Base-by-base conservation (phyloP, 805 yeast species). In the Monosporozyma yasuniensis region DNA sequence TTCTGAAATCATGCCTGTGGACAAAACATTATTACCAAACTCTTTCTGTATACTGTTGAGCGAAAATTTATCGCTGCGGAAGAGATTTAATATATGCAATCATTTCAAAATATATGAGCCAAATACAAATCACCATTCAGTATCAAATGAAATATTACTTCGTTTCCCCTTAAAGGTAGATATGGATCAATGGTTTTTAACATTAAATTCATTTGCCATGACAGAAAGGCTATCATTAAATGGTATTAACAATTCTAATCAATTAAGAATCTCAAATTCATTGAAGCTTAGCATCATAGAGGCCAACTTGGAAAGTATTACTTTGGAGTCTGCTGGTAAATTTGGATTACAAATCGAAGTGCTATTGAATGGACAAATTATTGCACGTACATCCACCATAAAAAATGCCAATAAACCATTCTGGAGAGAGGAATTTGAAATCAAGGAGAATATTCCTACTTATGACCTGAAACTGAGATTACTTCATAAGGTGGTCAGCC, bases 381-480 rank as follows among this genome's bases (percentile, higher is more conserved):
- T 91, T 87, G 87, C 85, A 37, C 72, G 88, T 55, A 87, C 96
- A 0, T 82, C 89, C 2, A 71, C 78, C 6, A 83, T 83, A 0
- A 68, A 72, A 35, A 69, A 75, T 44, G 50, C 64, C 2, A 55
- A 64, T 0, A 73, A 74, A 49, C 90, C 95, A 1, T 87, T 87
- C 61, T 90, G 96, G 93, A 79, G 89, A 60, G 96, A 90, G 59
- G 78, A 74, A 43, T 84, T 86, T 60, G 68, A 75, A 1, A 68
- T 84, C n/a, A 78, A 81, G 47, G 68, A 82, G 41, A 83, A 86
- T 9, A 48, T 69, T 6, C 53, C 73, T 43, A 79, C 81, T 2
- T 78, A 73, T 58, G 73, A 71, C 61, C 71, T 80, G 55, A 78
- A 71, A 54, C 72, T 79, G 14, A 65, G 71, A 45, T 70, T 79